Conservation (phyloP, 2,329 filamentous ascomycete species). For the Penicillium freii region DNA sequence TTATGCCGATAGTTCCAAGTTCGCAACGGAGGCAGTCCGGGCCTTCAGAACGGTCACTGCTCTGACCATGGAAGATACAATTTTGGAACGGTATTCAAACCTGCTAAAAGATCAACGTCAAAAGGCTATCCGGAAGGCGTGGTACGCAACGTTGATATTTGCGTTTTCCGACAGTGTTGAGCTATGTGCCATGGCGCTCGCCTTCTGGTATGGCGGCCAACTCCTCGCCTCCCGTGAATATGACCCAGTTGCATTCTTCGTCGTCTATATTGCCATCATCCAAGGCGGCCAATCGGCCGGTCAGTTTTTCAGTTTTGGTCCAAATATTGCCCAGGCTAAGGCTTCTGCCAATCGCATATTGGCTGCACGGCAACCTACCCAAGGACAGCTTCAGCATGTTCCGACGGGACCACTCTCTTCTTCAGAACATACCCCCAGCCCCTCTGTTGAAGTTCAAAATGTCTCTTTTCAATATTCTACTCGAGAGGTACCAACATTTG, state of each 20-base stretch:
- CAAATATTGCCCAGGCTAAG: conserved; percentile 48
- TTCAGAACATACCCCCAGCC: conserved; percentile 6
- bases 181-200: conserved; percentile 61
- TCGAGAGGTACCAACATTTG: conserved; percentile 31
- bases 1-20: conserved; percentile 70
- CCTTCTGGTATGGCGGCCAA: conserved; percentile 61
- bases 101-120: conserved; percentile 61
- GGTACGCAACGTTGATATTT: conserved; percentile 63
- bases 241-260: conserved; percentile 50
- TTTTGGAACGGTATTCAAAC: conserved; percentile 59
- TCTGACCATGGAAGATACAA: conserved; percentile 66
- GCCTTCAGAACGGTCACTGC: conserved; percentile 71
- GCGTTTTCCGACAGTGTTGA: conserved; percentile 67
- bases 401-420: conserved; percentile 3
- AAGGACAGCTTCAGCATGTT: not conserved
- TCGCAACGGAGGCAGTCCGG: conserved; percentile 70
- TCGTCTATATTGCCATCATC: conserved; percentile 64
- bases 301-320: conserved; percentile 65
- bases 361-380: conserved; percentile 19
- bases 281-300: conserved; percentile 67
- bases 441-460: conserved; percentile 34
- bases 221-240: conserved; percentile 56
- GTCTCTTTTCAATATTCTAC: conserved; percentile 41
- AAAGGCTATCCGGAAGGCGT: conserved; percentile 60
- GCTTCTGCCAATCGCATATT: conserved; percentile 41